Conservation (phyloP, 169 alveolate genomes). For the Plasmodium coatneyi region DNA sequence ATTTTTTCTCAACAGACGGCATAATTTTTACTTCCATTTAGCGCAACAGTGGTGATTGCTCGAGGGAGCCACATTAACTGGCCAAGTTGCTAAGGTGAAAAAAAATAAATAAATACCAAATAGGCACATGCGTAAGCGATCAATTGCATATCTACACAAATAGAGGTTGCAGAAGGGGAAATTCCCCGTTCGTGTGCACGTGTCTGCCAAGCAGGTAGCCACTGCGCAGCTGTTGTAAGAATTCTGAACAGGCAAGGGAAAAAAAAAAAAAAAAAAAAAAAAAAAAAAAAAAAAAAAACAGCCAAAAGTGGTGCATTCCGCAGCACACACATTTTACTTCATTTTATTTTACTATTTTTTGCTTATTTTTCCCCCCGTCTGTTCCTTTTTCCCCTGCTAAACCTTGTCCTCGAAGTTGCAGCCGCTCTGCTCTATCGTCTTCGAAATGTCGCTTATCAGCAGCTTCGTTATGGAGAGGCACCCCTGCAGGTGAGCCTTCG, state of each 20-base stretch:
- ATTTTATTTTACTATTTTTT: too few relatives aligned
- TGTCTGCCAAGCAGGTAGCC: background rate
- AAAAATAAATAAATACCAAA: background rate
- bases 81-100: background rate
- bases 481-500: constrained; percentile 9
- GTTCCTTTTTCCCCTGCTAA: constrained; percentile 1
- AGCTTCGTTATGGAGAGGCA: constrained; percentile 45
- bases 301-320: background rate
- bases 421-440: constrained; percentile 25
- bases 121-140: background rate
- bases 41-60: background rate
- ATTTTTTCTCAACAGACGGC: background rate
- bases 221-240: background rate
- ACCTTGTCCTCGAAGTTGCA: constrained; percentile 61
- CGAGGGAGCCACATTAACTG: background rate
- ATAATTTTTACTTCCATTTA: background rate
- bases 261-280: background rate
- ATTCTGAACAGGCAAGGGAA: background rate
- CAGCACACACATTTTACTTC: background rate
- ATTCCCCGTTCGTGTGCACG: background rate
- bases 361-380: background rate
- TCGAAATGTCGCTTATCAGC: constrained; percentile 42
- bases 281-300: background rate
- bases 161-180: background rate
- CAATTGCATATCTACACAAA: background rate